Conservation (phyloP, 1,284 basidiomycete species). For the Puccinia hordei region DNA sequence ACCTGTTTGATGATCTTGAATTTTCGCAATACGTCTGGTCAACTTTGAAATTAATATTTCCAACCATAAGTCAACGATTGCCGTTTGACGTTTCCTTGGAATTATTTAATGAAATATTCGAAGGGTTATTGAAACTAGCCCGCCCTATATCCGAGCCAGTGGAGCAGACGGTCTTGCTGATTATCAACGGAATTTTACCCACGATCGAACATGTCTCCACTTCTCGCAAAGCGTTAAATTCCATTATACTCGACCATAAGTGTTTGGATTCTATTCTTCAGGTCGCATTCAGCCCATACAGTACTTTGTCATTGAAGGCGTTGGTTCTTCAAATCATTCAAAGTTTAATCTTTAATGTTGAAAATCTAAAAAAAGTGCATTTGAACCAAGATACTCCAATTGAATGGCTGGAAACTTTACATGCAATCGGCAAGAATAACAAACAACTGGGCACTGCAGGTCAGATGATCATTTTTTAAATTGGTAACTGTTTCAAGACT, state of each 20-base stretch:
- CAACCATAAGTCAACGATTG: conserved; percentile 13
- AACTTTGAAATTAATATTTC: conserved; percentile 4
- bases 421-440: not conserved
- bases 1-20: conserved; percentile 16
- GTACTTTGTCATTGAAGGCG: not conserved
- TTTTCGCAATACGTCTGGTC: conserved; percentile 6
- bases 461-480: not conserved
- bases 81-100: conserved; percentile 12
- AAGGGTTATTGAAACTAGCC: not conserved
- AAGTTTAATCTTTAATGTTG: conserved; percentile 1
- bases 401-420: conserved; percentile 20
- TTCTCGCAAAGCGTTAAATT: conserved; percentile 32
- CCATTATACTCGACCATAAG: conserved; percentile 2
- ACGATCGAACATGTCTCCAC: conserved; percentile 2
- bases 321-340: conserved; percentile 8
- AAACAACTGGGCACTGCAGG: not conserved
- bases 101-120: conserved; percentile 9
- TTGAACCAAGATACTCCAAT: not conserved
- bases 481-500: not conserved
- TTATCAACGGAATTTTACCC: conserved; percentile 13
- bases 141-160: not conserved
- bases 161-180: not conserved
- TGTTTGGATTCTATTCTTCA: not conserved
- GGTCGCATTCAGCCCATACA: not conserved
- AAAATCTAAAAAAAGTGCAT: conserved; percentile 21